Evolutionary conservation across 345 rosid genomes (phyloP), one percentile per base, ranked within the genome.

Genomic region (Pelargonium nanum): DNA sequence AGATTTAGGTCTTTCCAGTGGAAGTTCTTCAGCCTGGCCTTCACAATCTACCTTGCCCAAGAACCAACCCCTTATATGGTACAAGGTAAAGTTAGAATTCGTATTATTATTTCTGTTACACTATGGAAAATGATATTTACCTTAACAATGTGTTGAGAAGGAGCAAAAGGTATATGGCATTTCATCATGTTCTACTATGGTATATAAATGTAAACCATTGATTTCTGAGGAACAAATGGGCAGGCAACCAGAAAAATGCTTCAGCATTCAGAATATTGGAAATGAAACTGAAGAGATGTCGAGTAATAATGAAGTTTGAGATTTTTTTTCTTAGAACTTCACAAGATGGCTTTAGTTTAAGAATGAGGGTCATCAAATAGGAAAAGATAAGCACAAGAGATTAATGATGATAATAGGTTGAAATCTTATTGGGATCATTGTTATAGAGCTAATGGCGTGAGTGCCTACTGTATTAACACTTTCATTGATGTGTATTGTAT

Each of bases 11-110:
- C 71, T 87, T 12, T 58, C 83, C 4, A 87, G 76, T 56, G 88
- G 89, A 74, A 85, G 77, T 57, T 83, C 96, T 67, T 70, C 89
- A 8, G 72, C 75, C 55, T 93, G 96, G 97, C 62, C 68, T 75
- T 81, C 93, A 64, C 70, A 77, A 66, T 70, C 91, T 54, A 67
- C 74, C 59, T 72, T 93, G 71, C 99, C 97, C 32, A 86, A 69
- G 70, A 81, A 78, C 16, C 86, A 85, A 70, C 89, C 96, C 64
- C 63, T 93, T 71, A 73, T 76, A 74, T 93, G 97, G 99, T 93
- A 93, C 88, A 89, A 89, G 96, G 98, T 92, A 72, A 70, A 51
- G 16, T 23, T 45, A 3, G 15, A 40, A 40, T 57, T 56, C 32
- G 15, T 40, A 0, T n/a, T 58, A 40, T 40, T 40, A 40, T 40